Evolutionary conservation across 2,329 filamentous ascomycete genomes (phyloP).

Genomic region (Sordariomycetes sp.): DNA sequence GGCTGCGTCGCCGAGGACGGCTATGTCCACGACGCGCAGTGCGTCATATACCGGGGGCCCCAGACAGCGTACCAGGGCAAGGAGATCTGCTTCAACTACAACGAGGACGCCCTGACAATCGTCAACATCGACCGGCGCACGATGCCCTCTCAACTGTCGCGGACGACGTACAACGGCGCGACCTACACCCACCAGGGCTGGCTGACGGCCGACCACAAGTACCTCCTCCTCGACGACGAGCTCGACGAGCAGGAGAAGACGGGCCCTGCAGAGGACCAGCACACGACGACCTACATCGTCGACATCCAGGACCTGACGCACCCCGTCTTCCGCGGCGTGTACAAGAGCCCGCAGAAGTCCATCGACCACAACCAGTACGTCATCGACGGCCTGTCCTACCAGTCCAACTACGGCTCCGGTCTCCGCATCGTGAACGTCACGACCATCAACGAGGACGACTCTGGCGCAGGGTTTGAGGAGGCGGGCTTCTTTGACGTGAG

Average conservation of each 20-base stretch:
- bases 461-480: slow-evolving; percentile 23
- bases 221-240: slow-evolving; percentile 36
- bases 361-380: slow-evolving; percentile 35
- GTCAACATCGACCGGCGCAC: slow-evolving; percentile 35
- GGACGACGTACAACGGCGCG: slow-evolving; percentile 38
- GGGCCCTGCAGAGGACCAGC: slow-evolving; percentile 20
- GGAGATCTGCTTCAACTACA: slow-evolving; percentile 12
- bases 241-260: slow-evolving; percentile 29
- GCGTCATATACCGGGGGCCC: slow-evolving; percentile 35
- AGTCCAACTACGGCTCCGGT: slow-evolving; percentile 34
- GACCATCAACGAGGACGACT: slow-evolving; percentile 19
- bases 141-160: slow-evolving; percentile 29
- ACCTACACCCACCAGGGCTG: slow-evolving; percentile 31
- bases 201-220: slow-evolving; percentile 26
- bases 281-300: slow-evolving; percentile 35
- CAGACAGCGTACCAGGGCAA: slow-evolving; percentile 27
- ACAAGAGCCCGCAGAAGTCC: slow-evolving; percentile 20
- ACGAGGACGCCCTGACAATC: slow-evolving; percentile 15
- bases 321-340: slow-evolving; percentile 24
- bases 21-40: slow-evolving; percentile 40
- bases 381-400: slow-evolving; percentile 24
- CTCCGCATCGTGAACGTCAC: slow-evolving; percentile 22
- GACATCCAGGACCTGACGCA: slow-evolving; percentile 25
- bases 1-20: slow-evolving; percentile 34
- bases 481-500: slow-evolving; percentile 31